Base-by-base conservation (phyloP, 768 basidiomycete genomes). In the Russula compacta region DNA sequence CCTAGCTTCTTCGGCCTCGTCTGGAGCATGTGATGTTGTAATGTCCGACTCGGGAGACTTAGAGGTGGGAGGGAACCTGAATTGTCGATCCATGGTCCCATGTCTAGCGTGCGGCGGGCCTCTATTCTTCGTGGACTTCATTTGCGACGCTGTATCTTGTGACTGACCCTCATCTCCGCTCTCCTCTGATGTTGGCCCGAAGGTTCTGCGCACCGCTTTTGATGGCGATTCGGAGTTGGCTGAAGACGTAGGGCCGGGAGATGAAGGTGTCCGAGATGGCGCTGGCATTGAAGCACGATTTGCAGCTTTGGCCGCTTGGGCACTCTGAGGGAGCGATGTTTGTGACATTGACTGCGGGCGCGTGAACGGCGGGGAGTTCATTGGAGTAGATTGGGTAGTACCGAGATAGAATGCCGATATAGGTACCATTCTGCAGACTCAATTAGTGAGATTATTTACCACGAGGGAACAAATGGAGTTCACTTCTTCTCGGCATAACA, bases 401-500 rank as follows among this genome's bases (percentile, higher is more conserved):
- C 89, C 89, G n/a, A 92, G 83, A 68, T 92, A 92, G 70, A 83
- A 92, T 17, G 80, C 76, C 1, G 86, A 82, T 60, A 94, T 94
- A 6, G 92, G 87, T 9, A 95, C 82, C 88, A 95, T 92, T 69
- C 90, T 92, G 59, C n/a, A 10, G 1, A 40, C 53, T 33, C 44
- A 47, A 44, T 56, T 39, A 56, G 12, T 38, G 44, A 21, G 53
- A 62, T 21, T 57, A 47, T 47, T 51, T 49, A 8, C 35, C 6
- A 33, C 17, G 33, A 14, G 43, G 59, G 35, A 35, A 54, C 43
- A 52, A 24, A 9, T 44, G 17, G 4, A 55, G 84, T 33, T 64
- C 64, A 93, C 92, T 86, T 89, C 69, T 86, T 86, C 70, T 95
- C 91, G 0, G 82, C 72, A 53, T 87, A 82, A 70, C 95, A 98